Evolutionary conservation across 257 asterid genomes (phyloP).

Genomic region (Rauvolfia tetraphylla): DNA sequence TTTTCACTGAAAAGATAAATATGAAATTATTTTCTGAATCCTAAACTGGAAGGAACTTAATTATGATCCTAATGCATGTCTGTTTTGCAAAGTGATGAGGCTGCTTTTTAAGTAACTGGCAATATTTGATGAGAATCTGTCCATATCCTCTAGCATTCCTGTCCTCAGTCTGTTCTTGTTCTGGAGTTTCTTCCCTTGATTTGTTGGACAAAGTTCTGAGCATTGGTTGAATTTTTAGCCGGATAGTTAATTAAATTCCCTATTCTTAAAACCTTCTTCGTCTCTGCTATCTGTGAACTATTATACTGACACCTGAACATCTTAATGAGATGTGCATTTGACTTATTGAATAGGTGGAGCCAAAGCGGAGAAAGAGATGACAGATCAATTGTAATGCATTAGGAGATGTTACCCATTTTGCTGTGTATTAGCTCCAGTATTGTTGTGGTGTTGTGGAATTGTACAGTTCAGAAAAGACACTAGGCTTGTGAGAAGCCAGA

Average conservation of each 20-base stretch:
- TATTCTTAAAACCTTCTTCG: neutral
- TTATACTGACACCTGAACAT: neutral
- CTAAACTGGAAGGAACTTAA: neutral
- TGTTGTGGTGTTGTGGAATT: slow-evolving; percentile 15
- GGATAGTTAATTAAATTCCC: neutral
- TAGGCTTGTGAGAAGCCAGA: slow-evolving; percentile 1
- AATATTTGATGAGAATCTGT: neutral
- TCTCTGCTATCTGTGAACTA: neutral
- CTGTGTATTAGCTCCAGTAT: neutral
- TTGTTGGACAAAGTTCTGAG: neutral
- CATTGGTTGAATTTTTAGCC: neutral
- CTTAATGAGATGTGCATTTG: neutral
- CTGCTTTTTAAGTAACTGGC: neutral
- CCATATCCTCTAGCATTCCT: neutral
- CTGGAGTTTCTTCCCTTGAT: neutral
- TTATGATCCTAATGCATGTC: neutral
- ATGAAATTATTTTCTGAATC: neutral
- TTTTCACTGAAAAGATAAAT: neutral
- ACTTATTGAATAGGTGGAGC: neutral
- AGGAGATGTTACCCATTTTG: neutral
- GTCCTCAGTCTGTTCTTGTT: neutral
- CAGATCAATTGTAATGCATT: neutral
- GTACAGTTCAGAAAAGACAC: slow-evolving; percentile 10
- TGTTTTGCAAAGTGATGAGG: neutral
- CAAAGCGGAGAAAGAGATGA: slow-evolving; percentile 15